Evolutionary conservation across 2,329 filamentous ascomycete genomes (phyloP).

Genomic region (Xylariaceae sp.): DNA sequence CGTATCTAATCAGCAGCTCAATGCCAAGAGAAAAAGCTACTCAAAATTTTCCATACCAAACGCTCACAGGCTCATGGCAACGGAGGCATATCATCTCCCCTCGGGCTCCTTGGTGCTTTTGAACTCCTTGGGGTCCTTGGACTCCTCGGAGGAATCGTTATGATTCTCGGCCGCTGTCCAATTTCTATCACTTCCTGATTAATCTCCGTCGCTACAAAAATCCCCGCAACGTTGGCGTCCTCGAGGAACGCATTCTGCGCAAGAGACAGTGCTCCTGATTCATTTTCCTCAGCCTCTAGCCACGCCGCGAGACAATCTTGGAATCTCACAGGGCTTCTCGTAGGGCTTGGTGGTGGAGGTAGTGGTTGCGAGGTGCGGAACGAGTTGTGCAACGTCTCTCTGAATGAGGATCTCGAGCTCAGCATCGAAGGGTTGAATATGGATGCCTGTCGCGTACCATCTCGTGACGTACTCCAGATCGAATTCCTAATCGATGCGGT

Average conservation of each 20-base stretch:
- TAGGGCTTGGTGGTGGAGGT: too few relatives aligned
- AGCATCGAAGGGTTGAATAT: background rate
- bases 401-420: background rate
- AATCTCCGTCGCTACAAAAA: constrained; percentile 12
- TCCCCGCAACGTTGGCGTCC: background rate
- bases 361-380: background rate
- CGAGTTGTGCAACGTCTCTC: background rate
- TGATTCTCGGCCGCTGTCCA: constrained; percentile 7
- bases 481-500: too few relatives aligned
- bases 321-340: background rate
- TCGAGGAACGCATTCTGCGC: constrained; percentile 1
- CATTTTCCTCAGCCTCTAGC: constrained; percentile 8
- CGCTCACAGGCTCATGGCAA: too few relatives aligned
- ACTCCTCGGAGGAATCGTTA: constrained; percentile 9
- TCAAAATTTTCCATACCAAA: too few relatives aligned
- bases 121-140: too few relatives aligned
- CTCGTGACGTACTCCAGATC: too few relatives aligned
- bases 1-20: too few relatives aligned
- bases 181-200: background rate
- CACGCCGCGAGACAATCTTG: background rate
- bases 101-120: too few relatives aligned
- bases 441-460: too few relatives aligned
- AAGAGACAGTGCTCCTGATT: background rate
- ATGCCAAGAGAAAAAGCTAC: too few relatives aligned
- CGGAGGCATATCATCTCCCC: too few relatives aligned